Conservation (phyloP, 2,329 filamentous ascomycete genomes). For the Alternaria sp. region DNA sequence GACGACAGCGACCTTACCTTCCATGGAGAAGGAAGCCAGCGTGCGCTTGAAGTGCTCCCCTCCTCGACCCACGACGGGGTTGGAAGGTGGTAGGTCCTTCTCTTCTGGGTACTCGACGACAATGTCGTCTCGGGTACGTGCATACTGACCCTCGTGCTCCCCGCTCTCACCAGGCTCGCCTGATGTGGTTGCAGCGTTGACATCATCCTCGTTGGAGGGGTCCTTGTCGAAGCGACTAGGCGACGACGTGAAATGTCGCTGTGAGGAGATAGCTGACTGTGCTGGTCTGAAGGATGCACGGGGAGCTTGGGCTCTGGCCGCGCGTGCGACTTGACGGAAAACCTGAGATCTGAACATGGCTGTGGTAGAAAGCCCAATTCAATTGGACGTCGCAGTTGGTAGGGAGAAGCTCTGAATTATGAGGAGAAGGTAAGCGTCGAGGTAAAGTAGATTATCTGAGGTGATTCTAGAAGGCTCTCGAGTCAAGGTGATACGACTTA, state of each 20-base stretch:
- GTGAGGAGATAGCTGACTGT: conserved; percentile 24
- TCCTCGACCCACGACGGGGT: conserved; percentile 75
- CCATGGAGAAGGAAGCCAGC: conserved; percentile 83
- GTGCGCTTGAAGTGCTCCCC: conserved; percentile 86
- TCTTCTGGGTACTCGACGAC: conserved; percentile 80
- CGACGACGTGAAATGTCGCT: conserved; percentile 39
- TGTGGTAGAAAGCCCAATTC: conserved; percentile 7
- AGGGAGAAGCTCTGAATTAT: not conserved
- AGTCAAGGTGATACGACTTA: not conserved
- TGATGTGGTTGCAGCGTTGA: conserved; percentile 46
- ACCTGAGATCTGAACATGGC: conserved; percentile 46
- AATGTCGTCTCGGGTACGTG: conserved; percentile 80
- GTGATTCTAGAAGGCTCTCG: conserved; percentile 1
- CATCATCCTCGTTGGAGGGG: conserved; percentile 26
- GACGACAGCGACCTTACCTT: conserved; percentile 81
- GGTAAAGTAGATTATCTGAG: not conserved
- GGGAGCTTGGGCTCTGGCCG: conserved; percentile 35
- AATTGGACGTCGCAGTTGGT: not conserved
- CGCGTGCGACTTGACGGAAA: conserved; percentile 39
- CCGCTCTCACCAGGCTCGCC: conserved; percentile 50
- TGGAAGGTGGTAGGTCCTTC: conserved; percentile 72
- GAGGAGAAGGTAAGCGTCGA: conserved; percentile 8
- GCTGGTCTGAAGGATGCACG: conserved; percentile 28
- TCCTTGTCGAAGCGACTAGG: conserved; percentile 37
- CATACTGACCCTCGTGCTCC: conserved; percentile 70